Evolutionary conservation across 2,329 filamentous ascomycete species (phyloP), one percentile per base, ranked within the genome.

Genomic region (Fusarium verrucosum): DNA sequence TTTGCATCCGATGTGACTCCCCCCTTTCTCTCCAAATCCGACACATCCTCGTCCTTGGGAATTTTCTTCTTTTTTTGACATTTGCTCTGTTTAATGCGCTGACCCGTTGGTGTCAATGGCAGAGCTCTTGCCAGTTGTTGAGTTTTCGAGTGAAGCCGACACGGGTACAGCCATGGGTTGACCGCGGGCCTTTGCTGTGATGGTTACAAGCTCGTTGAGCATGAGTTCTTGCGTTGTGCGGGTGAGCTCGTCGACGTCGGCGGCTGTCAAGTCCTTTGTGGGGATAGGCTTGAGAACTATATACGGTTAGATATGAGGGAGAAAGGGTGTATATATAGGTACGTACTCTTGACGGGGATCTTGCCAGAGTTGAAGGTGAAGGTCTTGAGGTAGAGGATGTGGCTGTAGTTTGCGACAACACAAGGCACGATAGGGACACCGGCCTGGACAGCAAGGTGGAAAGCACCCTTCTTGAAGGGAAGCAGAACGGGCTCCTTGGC

Each of bases 401-500:
- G 86, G 70, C 89, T 89, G 77, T 94, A 94, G 78, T 93, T 94
- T 74, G 91, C 90, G 26, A 87, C 86, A 42, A 93, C 89, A 32
- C 96, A 85, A 0, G 95, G 95, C 5, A 99, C 89, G 71, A 99
- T 92, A 23, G 94, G 94, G 7, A 97, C 95, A 67, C 92, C 91
- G 3, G 94, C 94, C 82, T 98, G 92, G 19, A 99, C 87, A 41
- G 95, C 95, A 30, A 99, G 85, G 77, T 99, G 94, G 79, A 99
- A 99, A 42, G 94, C 95, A 58, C 95, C 95, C 83, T 99, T 99
- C 81, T 99, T 99, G 84, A 98, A 99, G n/a, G 93, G 92, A 51
- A 98, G 82, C 71, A 99, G 80, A 58, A 85, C 86, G 3, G 95
- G 91, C 51, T 94, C 89, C 70, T 90, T 87, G 55, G 91, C 85